These are phyloP conservation scores for Ogataea nonfermentans DNA, from an alignment of 805 yeast species.

Conservation along the genomic window DNA sequence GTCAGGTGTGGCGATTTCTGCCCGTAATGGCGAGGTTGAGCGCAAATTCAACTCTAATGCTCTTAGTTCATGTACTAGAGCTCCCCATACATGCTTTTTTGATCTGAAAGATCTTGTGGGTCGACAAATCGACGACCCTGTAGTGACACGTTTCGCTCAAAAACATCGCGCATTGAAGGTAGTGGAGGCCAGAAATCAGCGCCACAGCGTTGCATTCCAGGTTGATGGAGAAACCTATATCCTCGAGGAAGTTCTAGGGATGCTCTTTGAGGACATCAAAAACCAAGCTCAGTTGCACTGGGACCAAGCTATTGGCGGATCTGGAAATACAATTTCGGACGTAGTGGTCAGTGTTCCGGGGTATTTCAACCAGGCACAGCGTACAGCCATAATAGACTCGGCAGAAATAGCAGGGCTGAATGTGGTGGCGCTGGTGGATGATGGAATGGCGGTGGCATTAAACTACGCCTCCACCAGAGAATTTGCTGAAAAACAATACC, in stretches of 20 bases:
- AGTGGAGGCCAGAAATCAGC: constrained; percentile 38
- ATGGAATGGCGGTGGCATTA: constrained; percentile 88
- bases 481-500: constrained; percentile 51
- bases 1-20: constrained; percentile 69
- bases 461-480: constrained; percentile 64
- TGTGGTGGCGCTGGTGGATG: constrained; percentile 72
- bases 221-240: constrained; percentile 39
- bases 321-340: constrained; percentile 53
- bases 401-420: constrained; percentile 66
- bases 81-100: constrained; percentile 67
- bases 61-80: constrained; percentile 63
- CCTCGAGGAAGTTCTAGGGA: constrained; percentile 80
- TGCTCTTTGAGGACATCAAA: constrained; percentile 69
- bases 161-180: constrained; percentile 62
- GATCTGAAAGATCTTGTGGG: constrained; percentile 76
- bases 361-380: constrained; percentile 58
- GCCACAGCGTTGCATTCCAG: constrained; percentile 57
- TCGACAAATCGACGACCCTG: constrained; percentile 45
- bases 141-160: constrained; percentile 44
- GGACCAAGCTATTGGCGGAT: constrained; percentile 49
- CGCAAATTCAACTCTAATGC: constrained; percentile 80
- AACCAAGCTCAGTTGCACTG: constrained; percentile 63
- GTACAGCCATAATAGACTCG: constrained; percentile 70
- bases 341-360: constrained; percentile 79
- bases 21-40: constrained; percentile 47